These are phyloP conservation scores for Endocladia muricata DNA, from an alignment of 31 red algal genomes.

Conservation along the genomic window DNA sequence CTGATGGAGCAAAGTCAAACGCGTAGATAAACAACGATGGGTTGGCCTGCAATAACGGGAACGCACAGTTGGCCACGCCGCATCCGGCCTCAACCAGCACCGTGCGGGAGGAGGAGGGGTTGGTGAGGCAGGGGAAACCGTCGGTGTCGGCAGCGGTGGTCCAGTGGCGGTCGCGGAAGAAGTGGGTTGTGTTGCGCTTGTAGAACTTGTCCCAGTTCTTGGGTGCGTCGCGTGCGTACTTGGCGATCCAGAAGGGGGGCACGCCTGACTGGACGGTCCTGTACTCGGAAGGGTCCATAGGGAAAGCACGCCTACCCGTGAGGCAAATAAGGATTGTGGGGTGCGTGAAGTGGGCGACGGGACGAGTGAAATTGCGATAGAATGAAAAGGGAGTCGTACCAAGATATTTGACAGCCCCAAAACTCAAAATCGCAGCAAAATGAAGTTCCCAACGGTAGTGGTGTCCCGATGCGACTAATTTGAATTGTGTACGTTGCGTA, in stretches of 20 bases:
- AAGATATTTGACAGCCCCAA: neutral
- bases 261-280: conserved; percentile 21
- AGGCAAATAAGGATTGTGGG: too few species aligned
- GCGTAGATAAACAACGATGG: conserved; percentile 72
- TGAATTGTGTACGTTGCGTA: neutral
- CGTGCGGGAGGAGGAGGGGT: neutral
- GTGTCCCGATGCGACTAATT: neutral
- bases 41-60: conserved; percentile 90
- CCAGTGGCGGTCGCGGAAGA: conserved; percentile 66
- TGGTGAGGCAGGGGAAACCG: conserved; percentile 42
- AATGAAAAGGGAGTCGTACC: neutral
- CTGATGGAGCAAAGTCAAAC: conserved; percentile 69
- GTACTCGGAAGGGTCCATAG: neutral
- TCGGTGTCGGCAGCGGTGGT: conserved; percentile 26
- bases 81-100: conserved; percentile 80
- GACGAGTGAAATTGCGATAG: neutral
- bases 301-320: too few species aligned
- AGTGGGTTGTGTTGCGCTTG: conserved; percentile 41
- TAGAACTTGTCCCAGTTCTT: conserved; percentile 79
- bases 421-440: neutral
- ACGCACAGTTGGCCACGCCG: conserved; percentile 79
- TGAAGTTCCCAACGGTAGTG: neutral
- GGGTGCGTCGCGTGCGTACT: conserved; percentile 40
- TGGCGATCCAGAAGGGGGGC: conserved; percentile 11
- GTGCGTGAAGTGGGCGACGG: neutral